A percentile compares a stretch with the other conserved stretches of the same genome.
These are phyloP conservation scores for Trichothecium roseum DNA, from an alignment of 2,329 filamentous ascomycete species.

Conservation along the genomic window DNA sequence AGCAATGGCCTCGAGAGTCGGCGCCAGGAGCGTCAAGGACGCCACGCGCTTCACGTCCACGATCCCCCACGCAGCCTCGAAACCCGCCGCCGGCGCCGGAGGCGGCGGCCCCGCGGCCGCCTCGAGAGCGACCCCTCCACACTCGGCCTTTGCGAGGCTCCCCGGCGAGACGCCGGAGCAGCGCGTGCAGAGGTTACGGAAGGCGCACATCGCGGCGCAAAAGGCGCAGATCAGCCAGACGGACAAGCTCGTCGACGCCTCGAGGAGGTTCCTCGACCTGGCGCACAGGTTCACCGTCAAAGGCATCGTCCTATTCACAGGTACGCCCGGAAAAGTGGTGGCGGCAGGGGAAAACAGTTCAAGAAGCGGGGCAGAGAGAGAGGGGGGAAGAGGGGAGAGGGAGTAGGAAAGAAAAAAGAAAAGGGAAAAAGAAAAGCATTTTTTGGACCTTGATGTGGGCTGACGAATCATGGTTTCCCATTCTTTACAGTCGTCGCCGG, in stretches of 20 bases:
- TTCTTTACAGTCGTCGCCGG: constrained; percentile 43
- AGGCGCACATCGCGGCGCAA: constrained; percentile 57
- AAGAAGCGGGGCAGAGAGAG: too few species aligned
- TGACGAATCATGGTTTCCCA: not conserved
- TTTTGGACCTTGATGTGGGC: too few species aligned
- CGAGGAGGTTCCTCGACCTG: constrained; percentile 41
- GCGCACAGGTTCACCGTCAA: constrained; percentile 45
- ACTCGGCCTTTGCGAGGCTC: constrained; percentile 15
- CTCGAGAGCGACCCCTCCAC: constrained; percentile 11
- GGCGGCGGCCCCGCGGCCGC: constrained; percentile 23
- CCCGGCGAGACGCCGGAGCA: constrained; percentile 55
- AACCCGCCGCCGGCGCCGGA: constrained; percentile 35
- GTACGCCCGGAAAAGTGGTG: constrained; percentile 20
- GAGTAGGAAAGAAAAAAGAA: too few species aligned
- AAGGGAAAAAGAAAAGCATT: not conserved
- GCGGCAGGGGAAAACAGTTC: not conserved
- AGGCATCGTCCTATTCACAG: constrained; percentile 45
- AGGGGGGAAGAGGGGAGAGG: too few species aligned
- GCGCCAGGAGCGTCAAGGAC: constrained; percentile 62
- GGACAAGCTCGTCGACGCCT: constrained; percentile 37
- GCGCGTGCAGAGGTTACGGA: constrained; percentile 57
- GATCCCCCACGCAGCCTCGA: constrained; percentile 54
- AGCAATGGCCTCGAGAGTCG: constrained; percentile 30
- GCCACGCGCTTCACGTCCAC: constrained; percentile 59
- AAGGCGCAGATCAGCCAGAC: constrained; percentile 43